phyloP scores from a whole-genome alignment of 1,284 basidiomycete species.

The Vanrija pseudolonga region DNA sequence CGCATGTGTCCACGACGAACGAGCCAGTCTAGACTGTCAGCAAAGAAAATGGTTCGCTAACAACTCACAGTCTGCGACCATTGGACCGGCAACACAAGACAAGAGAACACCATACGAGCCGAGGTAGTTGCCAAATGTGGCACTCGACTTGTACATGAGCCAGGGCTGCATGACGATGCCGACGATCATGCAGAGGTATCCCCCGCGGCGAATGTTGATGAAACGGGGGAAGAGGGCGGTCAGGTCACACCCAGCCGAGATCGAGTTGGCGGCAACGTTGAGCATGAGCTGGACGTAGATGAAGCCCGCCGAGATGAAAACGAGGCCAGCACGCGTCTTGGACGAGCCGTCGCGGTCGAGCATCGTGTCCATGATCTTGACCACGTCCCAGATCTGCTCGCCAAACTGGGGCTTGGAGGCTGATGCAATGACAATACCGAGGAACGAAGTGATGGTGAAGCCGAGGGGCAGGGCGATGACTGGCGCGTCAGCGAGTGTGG shows the following conservation, averaged over 20 bases:
- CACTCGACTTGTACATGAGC: slow-evolving; percentile 72
- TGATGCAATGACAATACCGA: slow-evolving; percentile 79
- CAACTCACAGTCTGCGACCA: slow-evolving; percentile 63
- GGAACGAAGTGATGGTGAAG: slow-evolving; percentile 72
- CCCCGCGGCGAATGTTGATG: slow-evolving; percentile 80
- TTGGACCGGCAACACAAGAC: slow-evolving; percentile 76
- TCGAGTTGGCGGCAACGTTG: slow-evolving; percentile 79
- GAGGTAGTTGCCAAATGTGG: slow-evolving; percentile 75
- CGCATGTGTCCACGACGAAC: slow-evolving; percentile 69
- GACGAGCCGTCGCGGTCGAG: slow-evolving; percentile 23
- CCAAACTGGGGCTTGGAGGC: slow-evolving; percentile 73
- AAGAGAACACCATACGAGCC: slow-evolving; percentile 64
- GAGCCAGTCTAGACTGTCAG: slow-evolving; percentile 55
- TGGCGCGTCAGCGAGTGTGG: not conserved
- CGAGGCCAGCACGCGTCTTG: slow-evolving; percentile 36
- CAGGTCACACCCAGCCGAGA: slow-evolving; percentile 79
- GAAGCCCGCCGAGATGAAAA: slow-evolving; percentile 61
- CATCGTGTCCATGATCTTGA: slow-evolving; percentile 43
- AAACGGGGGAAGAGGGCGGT: slow-evolving; percentile 74
- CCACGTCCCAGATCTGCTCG: slow-evolving; percentile 66
- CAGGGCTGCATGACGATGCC: slow-evolving; percentile 67
- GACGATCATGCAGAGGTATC: slow-evolving; percentile 70
- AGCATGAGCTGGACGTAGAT: slow-evolving; percentile 45
- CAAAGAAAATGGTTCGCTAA: no score
- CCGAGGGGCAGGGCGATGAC: slow-evolving; percentile 67